Evolutionary conservation across 2,329 filamentous ascomycete species (phyloP), one percentile per base, ranked within the genome.

Genomic region (Cryoendolithus antarcticus): DNA sequence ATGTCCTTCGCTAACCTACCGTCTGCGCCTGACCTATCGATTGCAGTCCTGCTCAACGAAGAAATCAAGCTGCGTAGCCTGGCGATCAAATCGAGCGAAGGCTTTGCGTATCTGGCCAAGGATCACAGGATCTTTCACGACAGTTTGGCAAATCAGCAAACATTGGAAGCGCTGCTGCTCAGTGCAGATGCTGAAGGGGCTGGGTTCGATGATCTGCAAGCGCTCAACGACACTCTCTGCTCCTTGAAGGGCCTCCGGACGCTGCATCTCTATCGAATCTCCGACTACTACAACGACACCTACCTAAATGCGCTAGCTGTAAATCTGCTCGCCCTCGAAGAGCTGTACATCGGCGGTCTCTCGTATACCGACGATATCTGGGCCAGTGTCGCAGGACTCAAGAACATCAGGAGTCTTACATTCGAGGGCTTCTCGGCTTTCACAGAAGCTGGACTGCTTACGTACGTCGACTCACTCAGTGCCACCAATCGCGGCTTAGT

Each of bases 351-450:
- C 35, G 69, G 66, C 33, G 75, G 76, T 6, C 63, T 67, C 33
- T 69, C 70, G 10, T 56, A 72, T 13, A 64, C 69, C 4, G 69
- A 76, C 43, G 62, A 65, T 15, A 58, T 71, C 8, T 63, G 70
- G 40, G 51, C 53, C 28, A 51, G 54, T 3, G 52, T 76, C 9
- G 62, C 70, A 9, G 53, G 54, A 4, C 59, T 79, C 32, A 53
- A 54, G 3, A 62, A 67, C 27, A 57, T 82, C 29, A 69, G 66
- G 34, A 62, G 58, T 3, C 58, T 81, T 5, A 67, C 65, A 4
- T 68, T 80, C 32, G 67, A 65, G 30, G 73, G 71, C 2, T 58
- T 70, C 3, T 75, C 76, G 0, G 56, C 57, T 2, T 79, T 82
- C 52, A 72, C 70, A 0, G 59, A 59, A 3, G 54, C 64, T 4